Evolutionary conservation across 768 basidiomycete genomes (phyloP).

Genomic region (Obba rivulosa): DNA sequence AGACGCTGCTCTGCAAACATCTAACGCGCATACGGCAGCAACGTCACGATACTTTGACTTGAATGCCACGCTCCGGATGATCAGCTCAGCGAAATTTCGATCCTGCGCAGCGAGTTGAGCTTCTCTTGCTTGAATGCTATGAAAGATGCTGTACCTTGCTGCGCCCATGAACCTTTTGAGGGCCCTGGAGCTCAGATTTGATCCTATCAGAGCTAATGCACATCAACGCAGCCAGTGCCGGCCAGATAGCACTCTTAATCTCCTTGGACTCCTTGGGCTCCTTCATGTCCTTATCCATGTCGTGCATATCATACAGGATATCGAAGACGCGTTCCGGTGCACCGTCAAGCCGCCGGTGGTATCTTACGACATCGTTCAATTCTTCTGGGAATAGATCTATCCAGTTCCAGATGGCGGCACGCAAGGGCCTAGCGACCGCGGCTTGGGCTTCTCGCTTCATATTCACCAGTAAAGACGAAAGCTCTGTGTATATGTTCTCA

Average conservation of each 20-base stretch:
- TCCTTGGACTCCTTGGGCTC: conserved; percentile 28
- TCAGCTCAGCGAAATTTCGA: conserved; percentile 54
- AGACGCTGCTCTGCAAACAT: conserved; percentile 70
- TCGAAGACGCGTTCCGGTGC: conserved; percentile 87
- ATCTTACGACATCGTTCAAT: conserved; percentile 65
- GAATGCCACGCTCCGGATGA: conserved; percentile 51
- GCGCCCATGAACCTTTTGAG: conserved; percentile 23
- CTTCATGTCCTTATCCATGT: no score
- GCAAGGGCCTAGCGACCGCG: conserved; percentile 66
- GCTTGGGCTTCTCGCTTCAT: conserved; percentile 72
- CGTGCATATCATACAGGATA: conserved; percentile 45
- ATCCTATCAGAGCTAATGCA: conserved; percentile 74
- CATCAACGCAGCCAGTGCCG: conserved; percentile 69
- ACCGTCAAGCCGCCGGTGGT: conserved; percentile 65
- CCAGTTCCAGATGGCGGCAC: conserved; percentile 88
- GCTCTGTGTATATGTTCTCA: conserved; percentile 39
- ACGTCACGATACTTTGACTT: conserved; percentile 54
- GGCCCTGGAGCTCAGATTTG: conserved; percentile 45
- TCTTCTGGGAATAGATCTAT: conserved; percentile 73
- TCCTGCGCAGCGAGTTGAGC: conserved; percentile 27
- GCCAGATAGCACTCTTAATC: conserved; percentile 62
- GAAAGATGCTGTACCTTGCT: conserved; percentile 12
- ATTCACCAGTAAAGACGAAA: conserved; percentile 77
- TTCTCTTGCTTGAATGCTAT: no score
- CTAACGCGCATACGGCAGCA: conserved; percentile 67